Evolutionary conservation across 305 asterid genomes (phyloP).

Genomic region (Rubia peregrina): DNA sequence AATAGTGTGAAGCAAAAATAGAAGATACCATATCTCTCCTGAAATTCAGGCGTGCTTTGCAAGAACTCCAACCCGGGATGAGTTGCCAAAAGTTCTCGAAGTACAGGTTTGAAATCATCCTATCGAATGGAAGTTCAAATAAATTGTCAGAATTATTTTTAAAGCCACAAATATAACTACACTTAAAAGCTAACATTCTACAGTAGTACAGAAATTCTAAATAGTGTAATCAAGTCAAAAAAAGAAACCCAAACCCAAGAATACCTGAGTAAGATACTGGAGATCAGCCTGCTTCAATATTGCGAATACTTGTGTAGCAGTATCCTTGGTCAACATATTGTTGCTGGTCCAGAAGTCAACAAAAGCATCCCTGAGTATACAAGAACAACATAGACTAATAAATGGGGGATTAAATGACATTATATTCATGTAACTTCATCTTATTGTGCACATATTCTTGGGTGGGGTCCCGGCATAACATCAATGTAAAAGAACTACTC

Average conservation of each 20-base stretch:
- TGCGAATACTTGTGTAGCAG: conserved; percentile 59
- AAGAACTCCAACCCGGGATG: conserved; percentile 98
- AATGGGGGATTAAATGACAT: background rate
- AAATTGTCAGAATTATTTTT: conserved; percentile 6
- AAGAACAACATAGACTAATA: background rate
- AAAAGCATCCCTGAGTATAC: conserved; percentile 71
- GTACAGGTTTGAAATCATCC: conserved; percentile 89
- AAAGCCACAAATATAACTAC: background rate
- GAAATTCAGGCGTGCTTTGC: conserved; percentile 97
- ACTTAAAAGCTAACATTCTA: background rate
- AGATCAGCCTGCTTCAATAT: conserved; percentile 79
- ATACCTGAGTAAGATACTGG: conserved; percentile 67
- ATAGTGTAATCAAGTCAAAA: background rate
- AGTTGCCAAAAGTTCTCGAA: conserved; percentile 84
- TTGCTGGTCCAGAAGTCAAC: conserved; percentile 78
- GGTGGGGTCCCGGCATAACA: background rate
- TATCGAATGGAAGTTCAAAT: conserved; percentile 23
- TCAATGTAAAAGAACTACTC: background rate
- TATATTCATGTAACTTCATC: background rate
- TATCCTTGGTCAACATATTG: conserved; percentile 80
- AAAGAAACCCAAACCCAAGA: background rate
- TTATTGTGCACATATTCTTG: background rate
- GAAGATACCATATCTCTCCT: conserved; percentile 90
- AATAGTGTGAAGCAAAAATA: conserved; percentile 11
- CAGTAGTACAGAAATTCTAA: background rate